These are phyloP conservation scores for Zygoascus ofunaensis DNA, from an alignment of 805 yeast genomes.

Conservation along the genomic window DNA sequence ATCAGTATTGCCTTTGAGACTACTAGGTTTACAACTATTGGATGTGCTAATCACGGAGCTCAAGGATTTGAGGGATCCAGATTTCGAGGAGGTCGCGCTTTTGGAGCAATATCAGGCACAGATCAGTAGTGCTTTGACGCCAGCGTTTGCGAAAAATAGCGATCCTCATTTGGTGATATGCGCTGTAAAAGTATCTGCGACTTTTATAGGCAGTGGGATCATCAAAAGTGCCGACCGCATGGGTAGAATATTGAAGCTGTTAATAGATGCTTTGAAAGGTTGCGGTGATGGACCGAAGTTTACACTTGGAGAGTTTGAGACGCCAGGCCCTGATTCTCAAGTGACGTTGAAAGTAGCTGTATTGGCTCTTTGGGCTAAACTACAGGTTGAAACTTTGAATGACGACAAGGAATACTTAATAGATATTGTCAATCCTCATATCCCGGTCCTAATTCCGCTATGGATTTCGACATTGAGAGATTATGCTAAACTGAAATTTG, in stretches of 20 bases:
- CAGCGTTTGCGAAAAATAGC: constrained; percentile 70
- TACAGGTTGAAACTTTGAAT: constrained; percentile 24
- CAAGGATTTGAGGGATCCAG: constrained; percentile 58
- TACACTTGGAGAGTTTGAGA: constrained; percentile 29
- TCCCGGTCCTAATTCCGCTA: constrained; percentile 53
- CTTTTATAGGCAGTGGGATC: constrained; percentile 56
- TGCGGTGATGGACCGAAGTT: constrained; percentile 29
- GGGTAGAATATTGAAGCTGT: constrained; percentile 50
- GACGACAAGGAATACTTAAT: constrained; percentile 28
- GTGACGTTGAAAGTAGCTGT: constrained; percentile 30
- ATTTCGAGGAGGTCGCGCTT: constrained; percentile 59
- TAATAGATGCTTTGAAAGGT: constrained; percentile 60
- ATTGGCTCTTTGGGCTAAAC: constrained; percentile 35
- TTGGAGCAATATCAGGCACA: constrained; percentile 93
- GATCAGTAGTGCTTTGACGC: constrained; percentile 78
- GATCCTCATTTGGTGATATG: constrained; percentile 63
- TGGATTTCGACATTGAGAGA: constrained; percentile 77
- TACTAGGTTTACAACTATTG: constrained; percentile 57
- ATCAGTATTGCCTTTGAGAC: constrained; percentile 47
- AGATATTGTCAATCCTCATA: constrained; percentile 39
- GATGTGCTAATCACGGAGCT: constrained; percentile 52
- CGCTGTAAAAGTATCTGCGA: constrained; percentile 72
- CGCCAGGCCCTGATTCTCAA: constrained; percentile 29
- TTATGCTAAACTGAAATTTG: constrained; percentile 56
- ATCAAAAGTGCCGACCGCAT: constrained; percentile 39